Evolutionary conservation across 306 rosid species (phyloP), one percentile per base, ranked within the genome.

Genomic region (Quercus alba): DNA sequence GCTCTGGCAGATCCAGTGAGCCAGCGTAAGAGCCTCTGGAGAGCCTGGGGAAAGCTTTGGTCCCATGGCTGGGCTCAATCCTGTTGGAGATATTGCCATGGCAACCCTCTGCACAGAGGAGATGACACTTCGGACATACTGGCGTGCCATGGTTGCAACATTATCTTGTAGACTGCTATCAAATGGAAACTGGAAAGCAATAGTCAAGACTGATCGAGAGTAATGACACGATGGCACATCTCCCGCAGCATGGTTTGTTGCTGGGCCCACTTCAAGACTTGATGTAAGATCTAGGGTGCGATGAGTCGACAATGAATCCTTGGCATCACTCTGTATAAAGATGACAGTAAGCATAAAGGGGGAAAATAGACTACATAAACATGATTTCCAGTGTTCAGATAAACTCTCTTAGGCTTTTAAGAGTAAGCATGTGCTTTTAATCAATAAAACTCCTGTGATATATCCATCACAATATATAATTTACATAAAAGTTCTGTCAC

Each of bases 51-150:
- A 84, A 15, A 91, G 85, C 84, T 88, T 93, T 66, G 98, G 84
- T 28, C 92, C 97, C 8, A 85, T 76, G 10, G 88, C 20, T 8
- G 97, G 88, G 70, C 78, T 87, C 38, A 91, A 70, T 46, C 97
- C 98, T 5, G 97, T 85, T 17, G 98, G 97, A 68, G 98, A 91
- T 84, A 96, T 91, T 56, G 98, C 99, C 92, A 87, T 85, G 18
- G 98, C 99, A 85, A 96, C 97, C 89, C 97, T 87, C 84, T 96
- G 98, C 58, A 96, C 99, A 0, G 99, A 90, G 70, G 99, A 83
- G 72, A 96, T 91, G 71, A 96, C 97, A 26, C 92, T 89, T 0
- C 94, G 93, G 20, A 96, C 94, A 17, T 96, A 96, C 76, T 96
- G 98, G 0, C 93, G 88, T 56, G 99, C 99, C 98, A 96, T 96